A percentile compares a stretch with the other conserved stretches of the same genome.
phyloP scores from a whole-genome alignment of 2,329 filamentous ascomycete genomes.

The Penicillium sp. region DNA sequence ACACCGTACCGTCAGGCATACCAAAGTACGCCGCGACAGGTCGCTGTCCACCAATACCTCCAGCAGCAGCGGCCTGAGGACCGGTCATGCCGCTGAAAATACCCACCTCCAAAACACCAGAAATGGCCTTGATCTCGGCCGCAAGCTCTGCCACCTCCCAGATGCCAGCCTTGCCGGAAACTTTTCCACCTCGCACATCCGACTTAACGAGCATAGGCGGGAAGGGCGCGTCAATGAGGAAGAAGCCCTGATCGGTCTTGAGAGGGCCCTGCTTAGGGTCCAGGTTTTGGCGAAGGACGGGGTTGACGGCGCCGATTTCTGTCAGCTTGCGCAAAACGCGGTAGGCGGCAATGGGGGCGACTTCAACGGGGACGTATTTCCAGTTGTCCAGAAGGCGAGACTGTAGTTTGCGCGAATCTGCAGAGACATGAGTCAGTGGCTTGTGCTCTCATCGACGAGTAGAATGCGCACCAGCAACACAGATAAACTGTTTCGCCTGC shows the following conservation, averaged over 20 bases:
- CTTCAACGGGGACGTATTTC: conserved; percentile 87
- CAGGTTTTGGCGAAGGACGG: conserved; percentile 65
- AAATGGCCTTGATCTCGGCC: conserved; percentile 68
- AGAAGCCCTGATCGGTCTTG: conserved; percentile 79
- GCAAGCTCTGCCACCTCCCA: conserved; percentile 79
- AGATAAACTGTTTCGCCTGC: conserved; percentile 77
- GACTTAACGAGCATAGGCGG: conserved; percentile 60
- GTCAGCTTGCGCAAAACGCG: conserved; percentile 69
- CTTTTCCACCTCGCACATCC: conserved; percentile 48
- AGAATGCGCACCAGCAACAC: conserved; percentile 61
- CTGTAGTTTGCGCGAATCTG: conserved; percentile 87
- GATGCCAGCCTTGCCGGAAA: conserved; percentile 57
- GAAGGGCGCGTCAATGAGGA: conserved; percentile 91
- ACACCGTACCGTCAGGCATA: conserved; percentile 68
- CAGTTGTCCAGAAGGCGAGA: conserved; percentile 67
- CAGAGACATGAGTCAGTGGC: conserved; percentile 1
- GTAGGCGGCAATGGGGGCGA: conserved; percentile 75
- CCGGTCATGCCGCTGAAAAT: conserved; percentile 83
- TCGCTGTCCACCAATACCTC: conserved; percentile 71
- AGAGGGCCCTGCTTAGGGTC: conserved; percentile 77
- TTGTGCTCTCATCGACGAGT: neutral
- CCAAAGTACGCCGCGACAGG: conserved; percentile 94
- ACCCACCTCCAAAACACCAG: conserved; percentile 86
- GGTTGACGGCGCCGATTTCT: conserved; percentile 65
- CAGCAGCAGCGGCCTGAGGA: conserved; percentile 57